Percentiles rank a stretch among this genome's conserved stretches.
phyloP scores from a whole-genome alignment of 2,329 filamentous ascomycete species.

The Metarhizium rileyi region DNA sequence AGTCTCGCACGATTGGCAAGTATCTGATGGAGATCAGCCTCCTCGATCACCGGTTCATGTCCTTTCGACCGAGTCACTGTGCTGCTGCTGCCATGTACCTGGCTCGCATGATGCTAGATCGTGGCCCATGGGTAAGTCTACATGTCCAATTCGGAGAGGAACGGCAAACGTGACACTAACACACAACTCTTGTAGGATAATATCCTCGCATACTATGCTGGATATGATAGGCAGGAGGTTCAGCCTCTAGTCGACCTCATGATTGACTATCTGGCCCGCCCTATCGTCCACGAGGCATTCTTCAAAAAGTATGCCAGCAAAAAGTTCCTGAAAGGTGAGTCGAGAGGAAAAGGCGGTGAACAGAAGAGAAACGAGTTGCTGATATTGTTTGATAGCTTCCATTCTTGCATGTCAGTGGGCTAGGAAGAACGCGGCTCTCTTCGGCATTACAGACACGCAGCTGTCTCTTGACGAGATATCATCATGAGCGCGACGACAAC shows the following conservation, averaged over 20 bases:
- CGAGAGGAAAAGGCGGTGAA: background rate
- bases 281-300: slow-evolving; percentile 90
- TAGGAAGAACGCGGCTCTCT: slow-evolving; percentile 60
- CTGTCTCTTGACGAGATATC: slow-evolving; percentile 39
- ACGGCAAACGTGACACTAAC: slow-evolving; percentile 17
- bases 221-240: slow-evolving; percentile 88
- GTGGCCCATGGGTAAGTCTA: slow-evolving; percentile 74
- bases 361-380: background rate
- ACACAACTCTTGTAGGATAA: slow-evolving; percentile 48
- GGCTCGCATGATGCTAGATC: slow-evolving; percentile 78
- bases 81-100: slow-evolving; percentile 94
- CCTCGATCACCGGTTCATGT: slow-evolving; percentile 88
- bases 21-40: slow-evolving; percentile 97
- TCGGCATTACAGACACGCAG: slow-evolving; percentile 42
- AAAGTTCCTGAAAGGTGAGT: slow-evolving; percentile 93
- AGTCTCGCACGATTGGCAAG: slow-evolving; percentile 93
- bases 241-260: slow-evolving; percentile 86
- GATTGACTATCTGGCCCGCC: slow-evolving; percentile 90
- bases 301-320: slow-evolving; percentile 99
- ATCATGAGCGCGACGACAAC: slow-evolving; percentile 16
- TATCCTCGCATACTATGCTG: slow-evolving; percentile 81
- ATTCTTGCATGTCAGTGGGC: slow-evolving; percentile 89
- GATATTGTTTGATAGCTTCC: slow-evolving; percentile 51
- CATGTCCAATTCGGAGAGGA: background rate
- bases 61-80: slow-evolving; percentile 78